Base-by-base conservation (phyloP, 2,329 filamentous ascomycete species). In the Fusarium penzigii region DNA sequence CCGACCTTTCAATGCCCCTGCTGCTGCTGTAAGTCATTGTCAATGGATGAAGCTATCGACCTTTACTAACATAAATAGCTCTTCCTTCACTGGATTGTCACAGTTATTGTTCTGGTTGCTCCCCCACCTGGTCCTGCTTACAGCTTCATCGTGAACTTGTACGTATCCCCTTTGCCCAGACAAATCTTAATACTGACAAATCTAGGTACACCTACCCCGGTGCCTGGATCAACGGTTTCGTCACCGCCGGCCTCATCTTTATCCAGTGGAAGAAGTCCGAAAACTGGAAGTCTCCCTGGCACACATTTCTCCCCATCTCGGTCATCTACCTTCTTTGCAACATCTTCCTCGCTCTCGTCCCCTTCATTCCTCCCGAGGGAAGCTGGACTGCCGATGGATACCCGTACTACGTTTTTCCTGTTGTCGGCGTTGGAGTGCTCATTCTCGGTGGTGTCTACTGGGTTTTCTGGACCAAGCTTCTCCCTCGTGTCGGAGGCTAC, bases 71-170 rank as follows among this genome's bases (percentile, higher is more conserved):
- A 10, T 9, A 12, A 11, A 1, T 20, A 78, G 67, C 70, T 85
- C 9, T 82, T 88, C 59, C 75, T 88, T 17, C 86, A 89, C 66
- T 89, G 83, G 79, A 63, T 86, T 14, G 77, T 88, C 3, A 86
- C 84, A 0, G 75, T 86, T 51, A 78, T 89, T 42, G 78, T 89
- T 12, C 78, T 90, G 32, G 68, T 88, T 4, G 86, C 84, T 0
- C 86, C 86, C 2, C 87, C 87, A 0, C 81, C 85, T 0, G 86
- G 86, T 0, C 79, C 85, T 14, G 85, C 86, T 0, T 89, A 89
- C 68, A 86, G 85, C 68, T 89, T 89, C 62, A 78, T 86, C 39
- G 75, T 83, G 45, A 80, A 83, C 55, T 66, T 86, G 43, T 79
- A 42, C 0, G 53, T 49, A 0, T 16, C 14, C 2, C 8, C 3